Conservation (phyloP, 441 rosid species). For the Capsella rubella region DNA sequence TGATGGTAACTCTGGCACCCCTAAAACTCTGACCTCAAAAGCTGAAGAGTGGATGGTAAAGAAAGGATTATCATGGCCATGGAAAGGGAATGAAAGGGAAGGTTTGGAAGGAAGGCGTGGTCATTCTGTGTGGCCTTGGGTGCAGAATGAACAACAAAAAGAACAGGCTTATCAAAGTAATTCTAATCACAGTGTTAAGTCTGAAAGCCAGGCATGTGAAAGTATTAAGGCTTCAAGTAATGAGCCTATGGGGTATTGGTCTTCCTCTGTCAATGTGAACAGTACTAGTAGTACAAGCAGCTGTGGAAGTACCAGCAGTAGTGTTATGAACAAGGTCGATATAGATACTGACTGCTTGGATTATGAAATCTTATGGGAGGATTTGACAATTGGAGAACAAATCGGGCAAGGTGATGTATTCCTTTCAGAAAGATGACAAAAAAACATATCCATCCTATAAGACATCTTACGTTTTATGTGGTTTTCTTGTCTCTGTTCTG, state of each 20-base stretch:
- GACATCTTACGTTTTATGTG: neutral
- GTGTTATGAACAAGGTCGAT: slow-evolving; percentile 79
- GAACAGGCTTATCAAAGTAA: slow-evolving; percentile 25
- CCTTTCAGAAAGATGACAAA: neutral
- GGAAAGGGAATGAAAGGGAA: slow-evolving; percentile 88
- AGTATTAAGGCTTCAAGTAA: slow-evolving; percentile 55
- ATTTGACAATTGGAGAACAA: slow-evolving; percentile 84
- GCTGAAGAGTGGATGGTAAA: slow-evolving; percentile 87
- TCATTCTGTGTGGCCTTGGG: slow-evolving; percentile 51
- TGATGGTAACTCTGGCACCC: slow-evolving; percentile 73
- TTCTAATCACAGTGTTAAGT: slow-evolving; percentile 26
- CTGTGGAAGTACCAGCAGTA: slow-evolving; percentile 85
- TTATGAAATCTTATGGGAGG: slow-evolving; percentile 93
- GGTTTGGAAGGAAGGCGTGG: slow-evolving; percentile 58
- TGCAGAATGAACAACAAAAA: slow-evolving; percentile 39
- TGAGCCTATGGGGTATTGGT: slow-evolving; percentile 66
- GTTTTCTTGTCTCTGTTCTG: slow-evolving; percentile 1
- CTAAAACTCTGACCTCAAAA: slow-evolving; percentile 70
- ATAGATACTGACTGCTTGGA: slow-evolving; percentile 80
- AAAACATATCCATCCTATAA: slow-evolving; percentile 3
- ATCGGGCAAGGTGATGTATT: slow-evolving; percentile 85
- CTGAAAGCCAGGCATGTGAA: slow-evolving; percentile 44
- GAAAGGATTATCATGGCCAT: slow-evolving; percentile 92
- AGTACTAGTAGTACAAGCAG: slow-evolving; percentile 93
- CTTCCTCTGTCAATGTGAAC: slow-evolving; percentile 76